Conservation (phyloP, 2,329 filamentous ascomycete species). For the Colletotrichum sp. region DNA sequence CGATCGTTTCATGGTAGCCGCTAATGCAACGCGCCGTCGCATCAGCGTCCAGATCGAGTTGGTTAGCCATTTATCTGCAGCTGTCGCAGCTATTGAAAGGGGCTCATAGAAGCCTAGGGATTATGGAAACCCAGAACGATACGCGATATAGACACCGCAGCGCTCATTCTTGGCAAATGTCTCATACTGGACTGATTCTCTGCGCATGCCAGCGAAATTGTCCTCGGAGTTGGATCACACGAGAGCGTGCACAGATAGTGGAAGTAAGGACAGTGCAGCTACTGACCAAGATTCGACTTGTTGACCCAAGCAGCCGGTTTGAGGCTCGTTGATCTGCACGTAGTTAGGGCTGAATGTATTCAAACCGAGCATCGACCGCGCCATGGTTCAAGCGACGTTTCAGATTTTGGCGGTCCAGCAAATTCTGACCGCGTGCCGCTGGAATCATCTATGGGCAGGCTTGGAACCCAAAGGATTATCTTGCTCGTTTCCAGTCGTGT, state of each 20-base stretch:
- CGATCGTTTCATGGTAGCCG: background rate
- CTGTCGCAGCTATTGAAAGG: background rate
- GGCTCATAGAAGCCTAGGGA: background rate
- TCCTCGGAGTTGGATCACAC: background rate
- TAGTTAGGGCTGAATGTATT: background rate
- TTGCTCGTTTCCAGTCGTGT: background rate
- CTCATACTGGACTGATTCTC: background rate
- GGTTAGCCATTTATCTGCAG: background rate
- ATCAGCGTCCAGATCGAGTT: background rate
- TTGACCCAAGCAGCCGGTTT: background rate
- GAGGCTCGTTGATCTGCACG: background rate
- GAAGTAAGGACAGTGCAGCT: background rate
- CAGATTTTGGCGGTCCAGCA: background rate
- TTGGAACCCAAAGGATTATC: background rate
- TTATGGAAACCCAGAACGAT: background rate
- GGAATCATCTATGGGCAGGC: background rate
- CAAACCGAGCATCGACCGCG: background rate
- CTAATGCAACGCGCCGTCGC: background rate
- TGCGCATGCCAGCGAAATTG: background rate
- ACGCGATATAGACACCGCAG: background rate
- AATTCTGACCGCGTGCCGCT: background rate
- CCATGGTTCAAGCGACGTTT: background rate
- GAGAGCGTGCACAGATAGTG: background rate
- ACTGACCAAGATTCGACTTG: background rate
- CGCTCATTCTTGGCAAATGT: background rate